Conservation (phyloP, 306 rosid species). For the Corylus heterophylla region DNA sequence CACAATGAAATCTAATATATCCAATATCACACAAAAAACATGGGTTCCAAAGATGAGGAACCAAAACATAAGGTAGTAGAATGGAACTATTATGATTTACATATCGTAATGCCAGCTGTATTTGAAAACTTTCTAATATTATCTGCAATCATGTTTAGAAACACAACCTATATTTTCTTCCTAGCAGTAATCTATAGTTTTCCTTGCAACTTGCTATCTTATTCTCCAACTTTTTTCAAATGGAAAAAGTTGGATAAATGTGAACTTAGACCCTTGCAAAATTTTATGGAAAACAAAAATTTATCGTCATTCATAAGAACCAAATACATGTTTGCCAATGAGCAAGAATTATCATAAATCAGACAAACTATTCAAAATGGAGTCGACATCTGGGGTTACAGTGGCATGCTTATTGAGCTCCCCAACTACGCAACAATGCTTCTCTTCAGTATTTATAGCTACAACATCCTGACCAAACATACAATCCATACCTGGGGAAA, state of each 20-base stretch:
- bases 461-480: slow-evolving; percentile 62
- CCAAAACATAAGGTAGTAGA: background rate
- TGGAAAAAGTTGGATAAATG: background rate
- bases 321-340: slow-evolving; percentile 20
- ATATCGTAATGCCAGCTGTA: background rate
- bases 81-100: background rate
- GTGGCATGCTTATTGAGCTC: slow-evolving; percentile 66
- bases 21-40: background rate
- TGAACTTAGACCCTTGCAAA: background rate
- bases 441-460: slow-evolving; percentile 60
- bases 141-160: background rate
- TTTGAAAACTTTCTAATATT: background rate
- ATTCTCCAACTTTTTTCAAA: background rate
- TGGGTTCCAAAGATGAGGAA: background rate
- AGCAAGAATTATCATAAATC: slow-evolving; percentile 43
- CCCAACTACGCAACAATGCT: slow-evolving; percentile 56
- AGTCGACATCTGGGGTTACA: slow-evolving; percentile 64
- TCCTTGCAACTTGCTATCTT: background rate
- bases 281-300: background rate
- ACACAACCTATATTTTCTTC: background rate
- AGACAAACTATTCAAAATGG: slow-evolving; percentile 40
- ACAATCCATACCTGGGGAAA: slow-evolving; percentile 72
- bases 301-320: background rate
- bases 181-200: background rate
- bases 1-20: background rate